phyloP scores from a whole-genome alignment of 2,329 filamentous ascomycete species.

The Verticillium dahliae region DNA sequence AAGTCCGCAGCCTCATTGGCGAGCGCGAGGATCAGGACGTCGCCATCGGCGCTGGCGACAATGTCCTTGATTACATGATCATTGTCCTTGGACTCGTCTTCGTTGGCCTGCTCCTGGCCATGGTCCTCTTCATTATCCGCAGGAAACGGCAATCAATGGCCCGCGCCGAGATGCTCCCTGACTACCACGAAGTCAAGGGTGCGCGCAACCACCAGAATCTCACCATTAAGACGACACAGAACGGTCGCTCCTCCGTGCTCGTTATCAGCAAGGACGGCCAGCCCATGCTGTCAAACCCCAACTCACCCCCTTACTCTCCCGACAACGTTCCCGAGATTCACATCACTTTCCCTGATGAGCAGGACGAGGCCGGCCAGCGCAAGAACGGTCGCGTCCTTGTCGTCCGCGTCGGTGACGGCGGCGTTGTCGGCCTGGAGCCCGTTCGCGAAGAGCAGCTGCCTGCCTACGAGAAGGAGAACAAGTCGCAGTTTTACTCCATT shows the following conservation, averaged over 20 bases:
- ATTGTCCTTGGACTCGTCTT: slow-evolving; percentile 73
- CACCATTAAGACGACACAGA: slow-evolving; percentile 48
- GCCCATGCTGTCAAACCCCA: slow-evolving; percentile 69
- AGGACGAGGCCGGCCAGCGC: slow-evolving; percentile 74
- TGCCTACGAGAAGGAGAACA: slow-evolving; percentile 78
- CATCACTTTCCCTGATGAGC: slow-evolving; percentile 96
- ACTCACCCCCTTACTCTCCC: slow-evolving; percentile 69
- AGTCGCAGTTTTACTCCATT: slow-evolving; percentile 80
- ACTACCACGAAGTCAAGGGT: slow-evolving; percentile 59
- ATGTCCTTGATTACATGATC: slow-evolving; percentile 71
- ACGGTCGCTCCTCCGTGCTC: slow-evolving; percentile 61
- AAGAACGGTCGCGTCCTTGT: slow-evolving; percentile 86
- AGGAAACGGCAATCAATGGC: slow-evolving; percentile 47
- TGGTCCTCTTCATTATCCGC: slow-evolving; percentile 66
- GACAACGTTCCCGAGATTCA: slow-evolving; percentile 89
- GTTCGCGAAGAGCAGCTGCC: slow-evolving; percentile 75
- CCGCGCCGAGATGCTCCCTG: slow-evolving; percentile 53
- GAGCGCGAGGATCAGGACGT: slow-evolving; percentile 29
- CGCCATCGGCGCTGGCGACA: slow-evolving; percentile 36
- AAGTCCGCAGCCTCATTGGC: slow-evolving; percentile 37
- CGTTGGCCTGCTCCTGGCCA: slow-evolving; percentile 61
- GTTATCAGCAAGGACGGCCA: slow-evolving; percentile 73
- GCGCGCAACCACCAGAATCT: slow-evolving; percentile 47
- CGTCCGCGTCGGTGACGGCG: slow-evolving; percentile 82
- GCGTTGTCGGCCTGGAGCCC: slow-evolving; percentile 81